Base-by-base conservation (phyloP, 148 eudicot genomes). In the Nepenthes mirabilis region DNA sequence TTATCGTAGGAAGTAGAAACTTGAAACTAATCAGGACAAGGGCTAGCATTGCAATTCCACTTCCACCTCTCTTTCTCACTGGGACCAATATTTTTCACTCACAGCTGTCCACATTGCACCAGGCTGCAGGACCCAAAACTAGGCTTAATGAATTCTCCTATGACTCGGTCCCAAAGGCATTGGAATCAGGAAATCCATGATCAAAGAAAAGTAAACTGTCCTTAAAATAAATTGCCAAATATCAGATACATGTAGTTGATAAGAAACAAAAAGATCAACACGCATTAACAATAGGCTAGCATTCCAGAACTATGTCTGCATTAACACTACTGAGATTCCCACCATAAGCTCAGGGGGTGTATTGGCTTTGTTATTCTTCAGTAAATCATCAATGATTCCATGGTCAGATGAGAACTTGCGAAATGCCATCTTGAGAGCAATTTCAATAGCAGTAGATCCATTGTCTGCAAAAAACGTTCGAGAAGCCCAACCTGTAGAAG, bases 391-490 rank as follows among this genome's bases (percentile, higher is more conserved):
- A 57, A 73, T 61, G 47, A 60, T 47, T 56, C 77, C 78, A 72
- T 80, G 79, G 54, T 91, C 84, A 65, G 66, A 65, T 72, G 82
- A 72, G 79, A 91, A 88, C 78, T 91, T 91, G 37, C 98, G 84
- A 73, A 91, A 86, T 61, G 98, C 96, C 96, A 91, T 91, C 80
- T 91, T 91, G 60, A 91, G 79, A 58, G 98, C 96, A 75, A 91
- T 79, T 80, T 91, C 98, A 71, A 83, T 74, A 62, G 98, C 98
- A 52, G 98, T 91, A 34, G 96, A 91, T 66, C 98, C 98, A 75
- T 91, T 91, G 72, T 91, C 98, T 14, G 98, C 88, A 76, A 85
- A 91, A 71, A 82, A 91, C 34, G 74, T 57, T 56, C 98, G 81
- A 45, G 96, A 86, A 66, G 98, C 98, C 98, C 98, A 91, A 68